A percentile compares a stretch with the other conserved stretches of the same genome.
Conservation (phyloP, 305 asterid species). For the Ajuga reptans region DNA sequence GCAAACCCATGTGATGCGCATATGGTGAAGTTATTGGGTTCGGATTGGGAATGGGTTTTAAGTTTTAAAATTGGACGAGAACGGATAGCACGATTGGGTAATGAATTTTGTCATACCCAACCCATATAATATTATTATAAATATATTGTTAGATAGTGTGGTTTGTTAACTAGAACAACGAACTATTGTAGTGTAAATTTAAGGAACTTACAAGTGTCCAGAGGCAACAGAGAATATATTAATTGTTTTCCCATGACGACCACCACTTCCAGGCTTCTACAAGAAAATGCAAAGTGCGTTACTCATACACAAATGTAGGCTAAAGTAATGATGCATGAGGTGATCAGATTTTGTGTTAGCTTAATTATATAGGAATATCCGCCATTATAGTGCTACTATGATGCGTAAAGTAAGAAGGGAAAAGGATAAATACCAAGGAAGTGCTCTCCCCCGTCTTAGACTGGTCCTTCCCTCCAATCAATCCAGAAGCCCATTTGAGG, state of each 20-base stretch:
- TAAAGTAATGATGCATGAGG: neutral
- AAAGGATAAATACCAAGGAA: conserved; percentile 43
- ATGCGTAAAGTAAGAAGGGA: conserved; percentile 5
- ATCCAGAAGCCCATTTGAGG: conserved; percentile 96
- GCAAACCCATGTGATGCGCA: neutral
- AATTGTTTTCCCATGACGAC: conserved; percentile 70
- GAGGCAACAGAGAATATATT: conserved; percentile 97
- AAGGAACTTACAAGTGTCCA: conserved; percentile 82
- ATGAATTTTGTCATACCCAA: neutral
- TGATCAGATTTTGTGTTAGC: conserved; percentile 5
- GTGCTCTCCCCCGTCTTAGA: conserved; percentile 54
- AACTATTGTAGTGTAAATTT: conserved; percentile 9
- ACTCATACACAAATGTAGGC: conserved; percentile 1
- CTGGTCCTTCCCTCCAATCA: conserved; percentile 69
- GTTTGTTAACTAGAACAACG: neutral
- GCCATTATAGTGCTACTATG: neutral
- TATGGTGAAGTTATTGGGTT: neutral
- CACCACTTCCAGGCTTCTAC: conserved; percentile 53
- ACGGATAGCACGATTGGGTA: neutral
- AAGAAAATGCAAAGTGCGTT: conserved; percentile 26
- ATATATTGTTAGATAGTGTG: neutral
- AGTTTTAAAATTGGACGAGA: too few species aligned
- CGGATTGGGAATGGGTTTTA: neutral
- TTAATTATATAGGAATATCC: conserved; percentile 4
- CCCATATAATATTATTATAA: neutral